These are phyloP conservation scores for Pholiota microspora DNA, from an alignment of 768 basidiomycete species.

Conservation along the genomic window DNA sequence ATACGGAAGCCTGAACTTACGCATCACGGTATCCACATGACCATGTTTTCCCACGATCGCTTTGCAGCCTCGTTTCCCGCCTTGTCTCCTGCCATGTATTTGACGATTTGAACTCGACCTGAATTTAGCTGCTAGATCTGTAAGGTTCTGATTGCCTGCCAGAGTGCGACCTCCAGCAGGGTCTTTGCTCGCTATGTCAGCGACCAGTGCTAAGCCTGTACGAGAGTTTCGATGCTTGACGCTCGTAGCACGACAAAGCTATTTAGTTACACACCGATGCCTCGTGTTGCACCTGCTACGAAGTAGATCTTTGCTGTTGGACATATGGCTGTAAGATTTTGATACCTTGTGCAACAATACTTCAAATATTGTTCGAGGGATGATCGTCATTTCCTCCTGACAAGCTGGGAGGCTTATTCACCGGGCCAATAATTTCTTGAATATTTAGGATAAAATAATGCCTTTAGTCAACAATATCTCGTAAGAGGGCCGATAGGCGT, in stretches of 20 bases:
- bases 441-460: too few relatives aligned
- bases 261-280: background rate
- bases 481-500: too few relatives aligned
- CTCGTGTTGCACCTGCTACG: background rate
- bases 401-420: too few relatives aligned
- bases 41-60: background rate
- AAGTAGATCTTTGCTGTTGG: background rate
- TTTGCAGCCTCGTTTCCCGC: background rate
- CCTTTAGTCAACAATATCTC: too few relatives aligned
- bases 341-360: too few relatives aligned
- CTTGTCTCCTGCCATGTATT: background rate
- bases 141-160: background rate
- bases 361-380: too few relatives aligned
- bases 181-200: background rate
- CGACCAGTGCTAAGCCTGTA: background rate
- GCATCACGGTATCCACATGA: background rate
- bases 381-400: too few relatives aligned
- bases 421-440: too few relatives aligned
- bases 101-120: background rate
- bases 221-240: too few relatives aligned
- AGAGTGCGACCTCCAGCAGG: background rate
- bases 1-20: background rate
- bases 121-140: background rate
- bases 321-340: too few relatives aligned
- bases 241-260: background rate